Evolutionary conservation across 192 early-diverging fungal genomes (phyloP), one percentile per base, ranked within the genome.

Genomic region (Diversispora epigaea): DNA sequence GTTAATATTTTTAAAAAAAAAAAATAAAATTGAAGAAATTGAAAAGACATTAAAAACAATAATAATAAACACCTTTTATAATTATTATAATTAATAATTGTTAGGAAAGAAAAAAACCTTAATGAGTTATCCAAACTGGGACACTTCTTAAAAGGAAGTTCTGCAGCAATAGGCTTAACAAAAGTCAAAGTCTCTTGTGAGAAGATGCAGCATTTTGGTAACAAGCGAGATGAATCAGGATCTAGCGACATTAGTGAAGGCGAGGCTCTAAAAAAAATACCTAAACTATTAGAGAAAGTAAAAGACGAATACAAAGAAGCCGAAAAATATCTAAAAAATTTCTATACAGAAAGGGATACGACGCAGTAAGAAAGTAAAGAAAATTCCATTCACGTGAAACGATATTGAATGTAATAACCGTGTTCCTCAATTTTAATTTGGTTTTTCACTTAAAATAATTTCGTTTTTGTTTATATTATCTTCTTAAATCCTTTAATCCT

Each of bases 61-160:
- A 12, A 49, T 49, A 49, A 49, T 10, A 49, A 50, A 50, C 8
- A 50, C 8, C 2, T 50, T 50, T 50, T 50, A 21, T 68, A 19
- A 41, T n/a, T 62, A 7, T 41, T 60, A 17, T 17, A 8, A 39
- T 19, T 60, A 19, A 11, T 44, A 44, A 32, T 68, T 61, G 40
- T 5, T 74, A 89, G 89, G 63, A 66, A 78, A 41, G 55, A 75
- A 58, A 84, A 89, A 46, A 87, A 96, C 75, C 83, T 96, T 6
- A 64, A 75, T 4, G 86, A 87, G 61, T 85, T 96, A 3, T 93
- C 92, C 14, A 82, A 88, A 43, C 80, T 95, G 32, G 96, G 96
- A 5, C 96, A 98, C 73, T 98, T 95, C 77, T 79, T 96, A 50
- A 98, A 98, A 73, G 96, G 96, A 17, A 92, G 90, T 67, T 96